Evolutionary conservation across 805 yeast species (phyloP).

Genomic region (Kodamaea fukazawae): DNA sequence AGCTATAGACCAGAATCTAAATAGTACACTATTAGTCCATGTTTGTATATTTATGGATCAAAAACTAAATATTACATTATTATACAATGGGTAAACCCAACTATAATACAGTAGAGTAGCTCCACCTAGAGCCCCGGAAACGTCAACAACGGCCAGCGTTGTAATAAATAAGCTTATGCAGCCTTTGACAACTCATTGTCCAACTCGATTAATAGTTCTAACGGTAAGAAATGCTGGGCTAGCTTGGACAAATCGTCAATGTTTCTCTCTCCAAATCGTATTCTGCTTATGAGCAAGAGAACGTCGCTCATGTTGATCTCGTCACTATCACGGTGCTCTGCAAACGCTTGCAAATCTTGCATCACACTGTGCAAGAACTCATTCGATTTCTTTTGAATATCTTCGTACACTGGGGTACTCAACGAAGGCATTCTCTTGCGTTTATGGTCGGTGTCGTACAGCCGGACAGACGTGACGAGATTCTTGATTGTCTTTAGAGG

Average conservation of each 20-base stretch:
- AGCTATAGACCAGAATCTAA: too few species aligned
- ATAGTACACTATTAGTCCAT: too few species aligned
- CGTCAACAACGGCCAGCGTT: too few species aligned
- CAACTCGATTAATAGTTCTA: slow-evolving; percentile 32
- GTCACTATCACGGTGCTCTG: slow-evolving; percentile 28
- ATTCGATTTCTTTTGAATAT: slow-evolving; percentile 29
- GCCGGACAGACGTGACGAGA: slow-evolving; percentile 13
- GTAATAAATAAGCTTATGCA: too few species aligned
- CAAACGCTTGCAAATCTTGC: slow-evolving; percentile 35
- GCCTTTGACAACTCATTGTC: slow-evolving; percentile 20
- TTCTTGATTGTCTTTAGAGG: slow-evolving; percentile 18
- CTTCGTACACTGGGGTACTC: slow-evolving; percentile 11
- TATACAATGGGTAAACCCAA: too few species aligned
- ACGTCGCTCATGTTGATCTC: slow-evolving; percentile 34
- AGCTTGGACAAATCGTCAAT: slow-evolving; percentile 25
- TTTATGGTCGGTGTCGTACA: slow-evolving; percentile 1
- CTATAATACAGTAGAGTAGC: too few species aligned
- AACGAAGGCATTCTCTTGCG: slow-evolving; percentile 1
- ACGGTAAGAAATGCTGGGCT: slow-evolving; percentile 36
- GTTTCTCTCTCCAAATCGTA: slow-evolving; percentile 21
- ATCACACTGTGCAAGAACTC: slow-evolving; percentile 30
- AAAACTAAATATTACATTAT: too few species aligned
- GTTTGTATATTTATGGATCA: too few species aligned
- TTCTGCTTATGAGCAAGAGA: slow-evolving; percentile 31
- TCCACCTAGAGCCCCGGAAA: too few species aligned